phyloP scores from a whole-genome alignment of 2,329 filamentous ascomycete species.

The Arthrobotrys musiformis region DNA sequence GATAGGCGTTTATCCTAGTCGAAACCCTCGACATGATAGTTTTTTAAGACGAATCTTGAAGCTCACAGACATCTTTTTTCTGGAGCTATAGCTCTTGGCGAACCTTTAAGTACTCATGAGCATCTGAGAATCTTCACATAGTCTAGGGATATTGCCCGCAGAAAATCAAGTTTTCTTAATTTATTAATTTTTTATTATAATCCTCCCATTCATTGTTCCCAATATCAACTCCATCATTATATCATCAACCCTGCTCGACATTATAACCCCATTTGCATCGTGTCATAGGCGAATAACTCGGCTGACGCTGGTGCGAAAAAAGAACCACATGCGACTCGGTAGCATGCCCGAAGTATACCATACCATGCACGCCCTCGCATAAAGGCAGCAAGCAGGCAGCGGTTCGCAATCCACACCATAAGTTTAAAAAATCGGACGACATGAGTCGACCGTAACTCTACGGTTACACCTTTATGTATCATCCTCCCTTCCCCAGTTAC shows the following conservation, averaged over 20 bases:
- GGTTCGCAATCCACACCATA: constrained; percentile 25
- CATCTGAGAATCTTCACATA: constrained; percentile 6
- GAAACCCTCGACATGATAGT: too few relatives aligned
- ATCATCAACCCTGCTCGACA: constrained; percentile 6
- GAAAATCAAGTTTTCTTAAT: constrained; percentile 39
- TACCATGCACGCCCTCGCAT: background rate
- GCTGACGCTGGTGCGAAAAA: constrained; percentile 26
- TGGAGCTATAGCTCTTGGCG: constrained; percentile 24
- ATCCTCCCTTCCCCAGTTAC: background rate
- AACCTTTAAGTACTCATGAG: background rate
- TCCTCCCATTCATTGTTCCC: background rate
- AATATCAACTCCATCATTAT: constrained; percentile 20
- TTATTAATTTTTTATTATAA: background rate
- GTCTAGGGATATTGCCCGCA: background rate
- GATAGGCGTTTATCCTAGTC: constrained; percentile 29
- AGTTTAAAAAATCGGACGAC: constrained; percentile 10
- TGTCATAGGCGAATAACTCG: constrained; percentile 2
- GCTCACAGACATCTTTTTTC: background rate
- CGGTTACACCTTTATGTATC: constrained; percentile 30
- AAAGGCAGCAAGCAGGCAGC: constrained; percentile 30
- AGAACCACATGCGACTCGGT: constrained; percentile 25
- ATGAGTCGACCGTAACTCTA: constrained; percentile 26
- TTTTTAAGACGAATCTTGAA: background rate
- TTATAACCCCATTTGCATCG: background rate
- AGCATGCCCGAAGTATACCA: too few relatives aligned